Base-by-base conservation (phyloP, 2,329 filamentous ascomycete genomes). In the Fusarium albidum region DNA sequence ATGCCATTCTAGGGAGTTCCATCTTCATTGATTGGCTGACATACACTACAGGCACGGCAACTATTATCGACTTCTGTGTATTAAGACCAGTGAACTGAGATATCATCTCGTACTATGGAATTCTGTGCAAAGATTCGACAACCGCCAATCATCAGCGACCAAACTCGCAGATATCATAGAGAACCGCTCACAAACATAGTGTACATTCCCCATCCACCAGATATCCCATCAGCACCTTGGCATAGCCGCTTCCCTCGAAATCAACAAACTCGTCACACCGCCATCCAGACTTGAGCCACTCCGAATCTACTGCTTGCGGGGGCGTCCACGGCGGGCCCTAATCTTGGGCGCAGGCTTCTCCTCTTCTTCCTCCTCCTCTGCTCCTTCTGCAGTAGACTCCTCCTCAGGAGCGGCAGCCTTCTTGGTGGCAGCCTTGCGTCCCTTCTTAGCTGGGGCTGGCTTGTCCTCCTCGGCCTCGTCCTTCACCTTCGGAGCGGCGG, bases 341-440 rank as follows among this genome's bases (percentile, higher is more conserved):
- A 68, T 57, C 64, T 71, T 76, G 11, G 71, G 62, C 6, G 64
- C 71, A 26, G 71, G 61, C 62, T 75, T 68, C 42, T 69, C 65
- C 17, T 58, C 56, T 27, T 63, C 57, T 27, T 40, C 43, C 27
- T 46, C 55, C 11, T 12, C 42, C 40, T 32, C 53, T 42, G 28
- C 17, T 21, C 28, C 11, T 12, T 50, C 37, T 5, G 49, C 32
- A 21, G 43, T 44, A 5, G 55, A 34, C 35, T 57, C 50, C 14
- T 63, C 59, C 25, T 65, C 57, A 6, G 13, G 14, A 21, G n/a
- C 41, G 12, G 4, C 13, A 13, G 34, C 46, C 41, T 59, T 52
- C 29, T 42, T 40, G 14, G 45, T 12, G 17, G 42, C 21, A 18
- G 56, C 40, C 48, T 49, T 65, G 40, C 64, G 64, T 42, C 55